Base-by-base conservation (phyloP, 1,139 yeast genomes). In the Magnusiomyces suaveolens region DNA sequence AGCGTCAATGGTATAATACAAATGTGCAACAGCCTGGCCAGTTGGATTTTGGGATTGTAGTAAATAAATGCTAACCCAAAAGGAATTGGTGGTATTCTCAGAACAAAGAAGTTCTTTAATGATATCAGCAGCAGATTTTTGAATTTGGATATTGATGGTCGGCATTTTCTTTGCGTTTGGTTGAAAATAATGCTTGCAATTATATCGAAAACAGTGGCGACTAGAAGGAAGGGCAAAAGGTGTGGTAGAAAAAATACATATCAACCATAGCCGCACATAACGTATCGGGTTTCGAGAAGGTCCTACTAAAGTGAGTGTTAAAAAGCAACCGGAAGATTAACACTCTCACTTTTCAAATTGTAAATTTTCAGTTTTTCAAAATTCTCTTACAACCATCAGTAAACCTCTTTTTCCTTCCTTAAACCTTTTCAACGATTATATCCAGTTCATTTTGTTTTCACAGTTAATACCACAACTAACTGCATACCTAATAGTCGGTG, bases 21-120 rank as follows among this genome's bases (percentile, higher is more conserved):
- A 43, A 23, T 8, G 24, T n/a, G 8, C 32, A 44, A 25, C 47
- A 2, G 20, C 8, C 3, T 36, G 18, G 16, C 16, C 41, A 8
- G n/a, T n/a, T n/a, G n/a, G 43, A 39, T 44, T 24, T 24, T 14
- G 26, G 32, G 20, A 3, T 47, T 20, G 43, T 12, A 32, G 14
- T 23, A 47, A 3, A 18, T 47, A 47, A 21, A 47, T 23, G 43
- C 50, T 47, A 32, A 47, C 38, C 50, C 50, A 47, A 23, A 47
- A 47, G 8, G 43, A 23, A 8, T 16, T 43, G 24, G 20, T n/a
- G 2, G 24, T 16, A 8, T 16, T 3, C n/a, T 10, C 24, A 3
- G 39, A n/a, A n/a, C 12, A n/a, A n/a, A 29, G 24, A 10, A 47
- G 20, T 14, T 47, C 50, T 23, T 36, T 32, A 24, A 47, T 32